These are phyloP conservation scores for Daedalea quercina DNA, from an alignment of 768 basidiomycete genomes.

Conservation along the genomic window DNA sequence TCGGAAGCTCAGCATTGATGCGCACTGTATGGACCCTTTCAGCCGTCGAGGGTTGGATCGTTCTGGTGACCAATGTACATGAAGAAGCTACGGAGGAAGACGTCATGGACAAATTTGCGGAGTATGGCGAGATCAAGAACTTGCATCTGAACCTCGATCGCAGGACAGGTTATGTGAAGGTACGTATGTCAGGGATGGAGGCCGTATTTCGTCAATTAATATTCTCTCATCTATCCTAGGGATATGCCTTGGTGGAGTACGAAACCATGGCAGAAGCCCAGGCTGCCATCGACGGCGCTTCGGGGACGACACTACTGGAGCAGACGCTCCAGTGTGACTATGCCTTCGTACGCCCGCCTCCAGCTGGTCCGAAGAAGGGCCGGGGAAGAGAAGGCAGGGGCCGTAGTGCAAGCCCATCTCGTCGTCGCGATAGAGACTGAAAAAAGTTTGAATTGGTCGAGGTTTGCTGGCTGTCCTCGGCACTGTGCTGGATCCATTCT, in stretches of 20 bases:
- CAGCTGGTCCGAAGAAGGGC: constrained; percentile 75
- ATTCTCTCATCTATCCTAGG: constrained; percentile 42
- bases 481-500: too few relatives aligned
- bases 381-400: constrained; percentile 55
- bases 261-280: constrained; percentile 94
- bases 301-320: constrained; percentile 77
- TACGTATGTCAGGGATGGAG: constrained; percentile 26
- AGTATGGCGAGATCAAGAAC: constrained; percentile 97
- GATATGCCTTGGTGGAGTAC: constrained; percentile 97
- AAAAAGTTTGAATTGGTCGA: not conserved
- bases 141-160: constrained; percentile 95
- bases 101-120: constrained; percentile 90
- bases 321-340: constrained; percentile 88
- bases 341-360: constrained; percentile 83
- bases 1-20: not conserved
- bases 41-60: constrained; percentile 99
- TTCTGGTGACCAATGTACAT: constrained; percentile 92
- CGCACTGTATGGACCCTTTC: constrained; percentile 6
- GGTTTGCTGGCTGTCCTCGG: not conserved
- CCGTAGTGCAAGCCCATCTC: constrained; percentile 77
- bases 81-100: constrained; percentile 99
- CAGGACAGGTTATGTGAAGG: constrained; percentile 98
- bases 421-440: constrained; percentile 31
- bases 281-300: constrained; percentile 85
- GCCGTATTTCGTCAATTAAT: not conserved